These are phyloP conservation scores for Alternaria solani DNA, from an alignment of 2,329 filamentous ascomycete genomes.

Conservation along the genomic window DNA sequence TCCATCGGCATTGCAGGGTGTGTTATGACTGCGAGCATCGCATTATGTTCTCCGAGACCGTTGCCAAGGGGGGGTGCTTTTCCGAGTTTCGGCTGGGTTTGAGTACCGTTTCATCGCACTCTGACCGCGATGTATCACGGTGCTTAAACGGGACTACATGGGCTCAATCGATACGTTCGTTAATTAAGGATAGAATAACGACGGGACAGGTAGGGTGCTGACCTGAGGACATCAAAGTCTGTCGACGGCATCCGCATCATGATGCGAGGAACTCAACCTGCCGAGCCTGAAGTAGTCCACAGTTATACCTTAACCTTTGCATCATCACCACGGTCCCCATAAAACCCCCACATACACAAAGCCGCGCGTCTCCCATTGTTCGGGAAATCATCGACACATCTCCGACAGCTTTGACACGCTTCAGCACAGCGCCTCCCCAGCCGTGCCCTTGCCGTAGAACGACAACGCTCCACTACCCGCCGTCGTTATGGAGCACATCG, in stretches of 20 bases:
- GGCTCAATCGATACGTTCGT: background rate
- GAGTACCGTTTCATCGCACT: constrained; percentile 36
- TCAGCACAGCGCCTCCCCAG: constrained; percentile 23
- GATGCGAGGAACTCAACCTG: background rate
- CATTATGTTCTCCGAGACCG: constrained; percentile 5
- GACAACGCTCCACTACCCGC: constrained; percentile 23
- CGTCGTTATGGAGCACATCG: constrained; percentile 11
- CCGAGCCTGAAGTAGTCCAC: background rate
- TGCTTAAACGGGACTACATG: background rate
- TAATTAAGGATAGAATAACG: background rate
- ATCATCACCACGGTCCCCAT: background rate
- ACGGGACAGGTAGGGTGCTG: background rate
- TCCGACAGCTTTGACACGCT: constrained; percentile 33
- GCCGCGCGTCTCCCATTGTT: constrained; percentile 24
- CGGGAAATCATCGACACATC: constrained; percentile 28
- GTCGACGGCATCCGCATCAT: background rate
- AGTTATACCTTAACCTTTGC: background rate
- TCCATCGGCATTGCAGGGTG: too few species aligned
- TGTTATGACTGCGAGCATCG: background rate
- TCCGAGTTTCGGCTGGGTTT: constrained; percentile 38
- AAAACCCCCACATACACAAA: background rate
- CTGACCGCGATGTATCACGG: constrained; percentile 3
- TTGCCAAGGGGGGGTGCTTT: constrained; percentile 7
- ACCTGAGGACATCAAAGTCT: background rate
- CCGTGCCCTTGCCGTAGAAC: constrained; percentile 19